Percentiles rank a stretch among this genome's conserved stretches.
Conservation (phyloP, 129 eudicot genomes). For the Glebionis coronaria region DNA sequence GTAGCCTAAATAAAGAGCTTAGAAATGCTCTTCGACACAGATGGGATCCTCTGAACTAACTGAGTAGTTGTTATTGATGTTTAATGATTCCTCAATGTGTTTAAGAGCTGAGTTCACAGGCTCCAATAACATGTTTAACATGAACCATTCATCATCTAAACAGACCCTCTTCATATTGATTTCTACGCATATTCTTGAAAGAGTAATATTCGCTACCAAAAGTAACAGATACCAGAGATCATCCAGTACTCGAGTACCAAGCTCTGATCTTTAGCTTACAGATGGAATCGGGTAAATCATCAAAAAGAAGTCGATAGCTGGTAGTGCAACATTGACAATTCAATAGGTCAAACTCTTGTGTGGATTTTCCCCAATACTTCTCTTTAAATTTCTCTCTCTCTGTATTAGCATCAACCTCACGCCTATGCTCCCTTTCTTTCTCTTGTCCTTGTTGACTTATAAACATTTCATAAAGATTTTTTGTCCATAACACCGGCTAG, state of each 20-base stretch:
- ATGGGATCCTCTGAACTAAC: conserved; percentile 51
- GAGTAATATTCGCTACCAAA: conserved; percentile 99
- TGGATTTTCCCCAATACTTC: conserved; percentile 92
- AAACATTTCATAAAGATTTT: conserved; percentile 71
- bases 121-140: conserved; percentile 95
- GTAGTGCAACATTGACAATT: conserved; percentile 93
- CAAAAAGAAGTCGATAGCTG: conserved; percentile 96
- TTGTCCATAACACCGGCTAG: conserved; percentile 96
- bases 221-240: conserved; percentile 97
- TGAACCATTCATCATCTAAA: conserved; percentile 91
- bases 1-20: too few species aligned
- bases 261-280: too few species aligned
- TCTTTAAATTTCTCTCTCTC: conserved; percentile 77
- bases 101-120: conserved; percentile 80
- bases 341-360: conserved; percentile 91
- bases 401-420: conserved; percentile 70
- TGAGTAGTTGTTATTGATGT: conserved; percentile 43
- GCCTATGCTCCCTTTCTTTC: conserved; percentile 76
- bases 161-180: conserved; percentile 96
- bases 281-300: conserved; percentile 89
- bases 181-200: too few species aligned
- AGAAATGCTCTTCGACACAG: conserved; percentile 71
- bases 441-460: conserved; percentile 61
- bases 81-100: conserved; percentile 77
- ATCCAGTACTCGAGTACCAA: too few species aligned